phyloP scores from a whole-genome alignment of 176 grass and related monocot genomes.

The Lolium perenne region DNA sequence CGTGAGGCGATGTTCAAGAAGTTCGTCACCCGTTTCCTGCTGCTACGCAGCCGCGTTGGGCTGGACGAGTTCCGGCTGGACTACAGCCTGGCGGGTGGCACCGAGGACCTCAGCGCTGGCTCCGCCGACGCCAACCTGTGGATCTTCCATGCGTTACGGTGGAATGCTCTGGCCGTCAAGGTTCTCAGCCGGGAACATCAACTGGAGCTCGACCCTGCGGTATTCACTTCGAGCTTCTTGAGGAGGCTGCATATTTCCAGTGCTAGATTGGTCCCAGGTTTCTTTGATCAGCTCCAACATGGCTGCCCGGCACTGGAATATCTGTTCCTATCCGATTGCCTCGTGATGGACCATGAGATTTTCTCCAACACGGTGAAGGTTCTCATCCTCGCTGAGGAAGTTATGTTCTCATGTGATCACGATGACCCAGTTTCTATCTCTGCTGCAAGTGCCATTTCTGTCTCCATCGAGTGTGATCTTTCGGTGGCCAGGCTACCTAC shows the following conservation, averaged over 20 bases:
- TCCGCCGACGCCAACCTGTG: background rate
- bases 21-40: conserved; percentile 21
- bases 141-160: conserved; percentile 28
- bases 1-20: background rate
- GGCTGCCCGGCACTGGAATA: conserved; percentile 8
- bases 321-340: background rate
- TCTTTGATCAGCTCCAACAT: background rate
- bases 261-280: background rate
- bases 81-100: background rate
- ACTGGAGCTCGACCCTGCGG: background rate
- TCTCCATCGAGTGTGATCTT: background rate
- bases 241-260: background rate
- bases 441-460: background rate
- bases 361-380: conserved; percentile 18
- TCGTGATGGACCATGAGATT: background rate
- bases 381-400: background rate
- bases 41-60: background rate
- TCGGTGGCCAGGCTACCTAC: fast-evolving
- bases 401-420: fast-evolving
- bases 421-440: background rate
- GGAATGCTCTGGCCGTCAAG: background rate
- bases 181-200: fast-evolving
- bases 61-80: background rate
- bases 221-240: conserved; percentile 10
- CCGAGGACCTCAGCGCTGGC: fast-evolving